Conservation (phyloP, 2,329 filamentous ascomycete genomes). For the Pestalotiopsis sp. region DNA sequence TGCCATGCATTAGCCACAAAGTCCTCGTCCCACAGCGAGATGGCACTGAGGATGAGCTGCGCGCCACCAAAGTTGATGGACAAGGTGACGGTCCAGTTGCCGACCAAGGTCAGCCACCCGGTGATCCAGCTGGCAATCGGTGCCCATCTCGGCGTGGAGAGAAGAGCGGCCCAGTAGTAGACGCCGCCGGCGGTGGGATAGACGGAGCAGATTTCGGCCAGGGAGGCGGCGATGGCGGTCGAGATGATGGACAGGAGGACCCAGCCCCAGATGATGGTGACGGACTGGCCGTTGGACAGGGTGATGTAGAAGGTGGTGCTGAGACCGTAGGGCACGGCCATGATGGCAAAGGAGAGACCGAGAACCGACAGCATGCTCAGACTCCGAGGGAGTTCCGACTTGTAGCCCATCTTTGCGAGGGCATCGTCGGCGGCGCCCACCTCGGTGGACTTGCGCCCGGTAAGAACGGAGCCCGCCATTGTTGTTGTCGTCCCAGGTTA, state of each 20-base stretch:
- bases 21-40: slow-evolving; percentile 70
- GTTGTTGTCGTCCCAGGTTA: not conserved
- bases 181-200: slow-evolving; percentile 71
- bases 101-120: slow-evolving; percentile 72
- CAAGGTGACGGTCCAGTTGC: slow-evolving; percentile 69
- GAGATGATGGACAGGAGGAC: slow-evolving; percentile 66
- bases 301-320: slow-evolving; percentile 71
- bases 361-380: slow-evolving; percentile 70
- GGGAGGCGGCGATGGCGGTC: slow-evolving; percentile 63
- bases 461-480: not conserved
- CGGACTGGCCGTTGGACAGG: slow-evolving; percentile 67
- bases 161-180: slow-evolving; percentile 73
- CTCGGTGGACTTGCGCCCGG: slow-evolving; percentile 14
- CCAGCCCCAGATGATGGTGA: slow-evolving; percentile 73
- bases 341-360: slow-evolving; percentile 72
- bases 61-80: slow-evolving; percentile 73
- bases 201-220: slow-evolving; percentile 71
- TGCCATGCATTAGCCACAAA: slow-evolving; percentile 70
- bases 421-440: slow-evolving; percentile 53
- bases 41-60: slow-evolving; percentile 67
- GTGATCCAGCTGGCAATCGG: slow-evolving; percentile 71
- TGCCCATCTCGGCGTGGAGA: slow-evolving; percentile 65
- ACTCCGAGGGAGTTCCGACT: slow-evolving; percentile 65
- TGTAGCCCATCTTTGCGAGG: slow-evolving; percentile 69
- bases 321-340: slow-evolving; percentile 71